Base-by-base conservation (phyloP, 202 grass and related monocot genomes). In the Brachypodium distachyon region DNA sequence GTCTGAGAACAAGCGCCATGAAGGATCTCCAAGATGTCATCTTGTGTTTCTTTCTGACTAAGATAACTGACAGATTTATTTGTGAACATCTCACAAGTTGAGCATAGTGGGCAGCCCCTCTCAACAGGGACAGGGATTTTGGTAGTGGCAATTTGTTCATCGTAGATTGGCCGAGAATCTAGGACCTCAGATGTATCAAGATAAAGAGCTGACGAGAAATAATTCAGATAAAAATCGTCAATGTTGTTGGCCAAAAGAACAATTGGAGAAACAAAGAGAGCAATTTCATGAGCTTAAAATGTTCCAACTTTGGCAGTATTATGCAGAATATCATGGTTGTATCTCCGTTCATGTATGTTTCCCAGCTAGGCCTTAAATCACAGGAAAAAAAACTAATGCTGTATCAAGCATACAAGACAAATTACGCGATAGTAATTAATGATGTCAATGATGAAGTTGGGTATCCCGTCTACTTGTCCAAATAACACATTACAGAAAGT, bases 1-100 rank as follows among this genome's bases (percentile, higher is more conserved):
- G 86, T 74, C 73, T 90, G 74, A 67, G 82, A 62, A 81, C 95
- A 97, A 27, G 87, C 87, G 7, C 86, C 81, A 58, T 97, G 91
- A 79, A 94, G 89, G 47, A 81, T 77, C n/a, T 82, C 39, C 42
- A 81, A 65, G 47, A 97, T 80, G 46, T 87, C 74, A 52, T 86
- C 89, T 66, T 90, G 91, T 31, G 82, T 97, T 66, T 94, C 70
- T 70, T 92, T 90, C 17, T 90, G 46, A 16, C 75, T 73, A 61
- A 97, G 80, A 61, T 88, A 94, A 27, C 67, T 73, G 14, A 89
- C 50, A 44, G 84, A 84, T 75, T 94, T 66, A 25, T 29, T 56
- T 17, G 83, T 70, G 31, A 94, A 84, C 9, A 84, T 74, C 49
- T 92, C 84, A 61, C 94, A 94, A 21, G 81, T 19, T 67, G 68